These are phyloP conservation scores for Xylaria nigripes DNA, from an alignment of 495 filamentous ascomycete species.

Conservation along the genomic window DNA sequence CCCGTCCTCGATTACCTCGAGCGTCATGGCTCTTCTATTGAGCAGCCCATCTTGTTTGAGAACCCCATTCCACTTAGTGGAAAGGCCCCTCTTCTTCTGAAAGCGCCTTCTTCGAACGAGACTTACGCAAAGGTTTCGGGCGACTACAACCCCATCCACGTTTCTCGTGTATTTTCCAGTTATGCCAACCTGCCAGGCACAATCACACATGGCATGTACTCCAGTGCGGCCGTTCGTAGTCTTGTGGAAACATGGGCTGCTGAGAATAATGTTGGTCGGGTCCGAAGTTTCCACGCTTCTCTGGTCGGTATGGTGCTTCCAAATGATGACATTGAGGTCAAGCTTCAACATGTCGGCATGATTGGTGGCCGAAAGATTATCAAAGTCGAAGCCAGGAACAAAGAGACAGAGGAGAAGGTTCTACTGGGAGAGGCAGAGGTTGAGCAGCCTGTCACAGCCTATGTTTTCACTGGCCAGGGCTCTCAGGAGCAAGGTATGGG, in stretches of 20 bases:
- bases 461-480: slow-evolving; percentile 97
- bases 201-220: slow-evolving; percentile 99
- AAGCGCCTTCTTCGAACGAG: slow-evolving; percentile 94
- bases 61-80: slow-evolving; percentile 93
- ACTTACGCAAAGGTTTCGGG: slow-evolving; percentile 95
- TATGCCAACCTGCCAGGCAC: slow-evolving; percentile 94
- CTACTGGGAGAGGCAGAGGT: slow-evolving; percentile 93
- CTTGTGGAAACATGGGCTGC: slow-evolving; percentile 99
- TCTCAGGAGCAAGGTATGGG: slow-evolving; percentile 99
- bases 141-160: slow-evolving; percentile 98
- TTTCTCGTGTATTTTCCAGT: slow-evolving; percentile 88
- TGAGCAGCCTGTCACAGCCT: slow-evolving; percentile 93
- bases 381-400: slow-evolving; percentile 90
- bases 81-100: slow-evolving; percentile 76
- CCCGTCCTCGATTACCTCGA: slow-evolving; percentile 94
- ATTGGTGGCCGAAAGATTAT: slow-evolving; percentile 97
- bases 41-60: slow-evolving; percentile 95
- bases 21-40: slow-evolving; percentile 84
- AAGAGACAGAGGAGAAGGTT: slow-evolving; percentile 91
- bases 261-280: slow-evolving; percentile 95
- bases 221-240: slow-evolving; percentile 92
- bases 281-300: slow-evolving; percentile 90
- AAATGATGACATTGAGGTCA: slow-evolving; percentile 88
- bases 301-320: slow-evolving; percentile 97
- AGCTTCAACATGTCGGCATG: slow-evolving; percentile 95